Evolutionary conservation across 805 yeast genomes (phyloP), one percentile per base, ranked within the genome.

Genomic region (Starmerella floricola): DNA sequence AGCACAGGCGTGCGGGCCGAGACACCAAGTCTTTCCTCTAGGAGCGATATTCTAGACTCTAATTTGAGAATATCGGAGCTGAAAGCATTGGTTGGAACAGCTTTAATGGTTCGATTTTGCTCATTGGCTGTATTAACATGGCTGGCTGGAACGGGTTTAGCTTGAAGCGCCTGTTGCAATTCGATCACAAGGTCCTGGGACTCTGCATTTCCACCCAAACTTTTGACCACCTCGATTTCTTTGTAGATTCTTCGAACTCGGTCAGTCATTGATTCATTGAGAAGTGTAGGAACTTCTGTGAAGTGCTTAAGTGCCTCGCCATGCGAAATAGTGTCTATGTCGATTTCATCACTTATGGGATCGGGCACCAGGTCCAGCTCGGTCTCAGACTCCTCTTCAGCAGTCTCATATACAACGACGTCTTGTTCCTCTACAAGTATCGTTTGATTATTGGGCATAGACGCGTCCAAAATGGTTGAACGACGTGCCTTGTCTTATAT

Each of bases 151-250:
- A 16, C 11, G 4, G 18, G n/a, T 18, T 23, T 19, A 17, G 44
- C 13, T 17, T 13, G 31, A 5, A 37, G 3, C 3, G 38, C 36
- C n/a, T 20, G 21, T 13, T 29, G 27, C 16, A 46, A 38, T 8
- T 46, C 49, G 3, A 17, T 4, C 6, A 38, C 18, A 8, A 46
- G 45, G 2, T 40, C 38, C 5, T 32, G 3, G 12, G 42, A 21
- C 27, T 38, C 43, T 8, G 15, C 8, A 2, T 15, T 17, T 5
- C 36, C 31, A 8, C 41, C 44, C 8, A 13, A 18, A 4, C 26
- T 6, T 24, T 36, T 12, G 26, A 46, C 27, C 8, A 40, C 42
- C 31, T 44, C 45, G 24, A 46, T 46, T 8, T 46, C 50, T 8
- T 41, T 36, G 8, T 45, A 17, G 2, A 46, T 44, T 15, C 50